Conservation (phyloP, 805 yeast species). For the Wickerhamomyces chaumierensis region DNA sequence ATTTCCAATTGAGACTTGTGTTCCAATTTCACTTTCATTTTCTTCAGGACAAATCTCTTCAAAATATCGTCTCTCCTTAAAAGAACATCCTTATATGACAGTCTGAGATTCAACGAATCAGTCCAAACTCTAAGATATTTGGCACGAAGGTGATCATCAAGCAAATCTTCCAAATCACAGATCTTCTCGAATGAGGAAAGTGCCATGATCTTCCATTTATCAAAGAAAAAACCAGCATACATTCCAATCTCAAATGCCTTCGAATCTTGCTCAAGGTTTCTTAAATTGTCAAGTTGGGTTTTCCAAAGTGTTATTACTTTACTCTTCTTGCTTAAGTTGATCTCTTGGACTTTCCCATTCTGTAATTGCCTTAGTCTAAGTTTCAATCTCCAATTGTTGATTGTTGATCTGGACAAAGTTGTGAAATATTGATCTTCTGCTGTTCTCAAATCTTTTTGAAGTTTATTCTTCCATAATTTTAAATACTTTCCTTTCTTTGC, state of each 20-base stretch:
- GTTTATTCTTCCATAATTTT: constrained; percentile 8
- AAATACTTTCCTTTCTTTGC: constrained; percentile 2
- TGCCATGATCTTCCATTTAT: constrained; percentile 11
- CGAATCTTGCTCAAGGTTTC: constrained; percentile 6
- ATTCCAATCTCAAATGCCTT: constrained; percentile 10
- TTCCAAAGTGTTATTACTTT: constrained; percentile 8
- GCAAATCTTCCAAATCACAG: neutral
- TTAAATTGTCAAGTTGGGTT: neutral
- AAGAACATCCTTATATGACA: constrained; percentile 4
- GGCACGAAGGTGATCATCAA: neutral
- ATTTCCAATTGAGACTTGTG: constrained; percentile 2
- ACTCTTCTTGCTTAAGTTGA: neutral
- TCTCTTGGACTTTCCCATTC: neutral
- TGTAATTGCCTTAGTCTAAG: neutral
- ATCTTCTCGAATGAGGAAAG: neutral
- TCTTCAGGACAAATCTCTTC: constrained; percentile 6
- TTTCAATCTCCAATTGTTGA: constrained; percentile 9
- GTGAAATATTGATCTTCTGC: constrained; percentile 4
- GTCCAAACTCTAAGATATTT: constrained; percentile 5
- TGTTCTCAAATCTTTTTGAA: neutral
- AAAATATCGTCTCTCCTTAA: constrained; percentile 3
- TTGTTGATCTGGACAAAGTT: constrained; percentile 1
- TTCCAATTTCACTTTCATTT: constrained; percentile 9
- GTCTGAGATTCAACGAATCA: constrained; percentile 1
- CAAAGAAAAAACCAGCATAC: constrained; percentile 16